Conservation (phyloP, 129 eudicot genomes). For the Lactuca sativa region DNA sequence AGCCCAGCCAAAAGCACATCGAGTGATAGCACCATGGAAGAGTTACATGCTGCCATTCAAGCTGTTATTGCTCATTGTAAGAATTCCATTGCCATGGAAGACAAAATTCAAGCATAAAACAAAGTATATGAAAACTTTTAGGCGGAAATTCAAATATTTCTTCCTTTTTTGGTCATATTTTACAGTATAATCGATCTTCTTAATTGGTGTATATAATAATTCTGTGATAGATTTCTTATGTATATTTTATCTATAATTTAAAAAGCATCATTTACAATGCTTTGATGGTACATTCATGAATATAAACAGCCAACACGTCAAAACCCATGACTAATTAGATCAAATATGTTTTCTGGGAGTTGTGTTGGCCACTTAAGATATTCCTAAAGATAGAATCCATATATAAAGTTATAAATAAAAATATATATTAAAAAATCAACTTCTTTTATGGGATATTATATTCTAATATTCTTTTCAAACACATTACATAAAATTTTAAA, state of each 20-base stretch:
- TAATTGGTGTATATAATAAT: constrained; percentile 26
- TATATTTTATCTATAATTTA: constrained; percentile 17
- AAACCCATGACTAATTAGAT: neutral
- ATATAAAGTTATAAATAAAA: neutral
- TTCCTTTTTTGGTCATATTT: constrained; percentile 21
- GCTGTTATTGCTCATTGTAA: constrained; percentile 98
- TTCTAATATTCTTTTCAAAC: constrained; percentile 15
- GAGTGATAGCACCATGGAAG: constrained; percentile 92
- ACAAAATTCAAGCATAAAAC: constrained; percentile 37
- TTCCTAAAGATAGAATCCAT: constrained; percentile 35
- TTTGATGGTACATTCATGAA: constrained; percentile 22
- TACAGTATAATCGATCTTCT: constrained; percentile 26
- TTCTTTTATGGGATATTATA: constrained; percentile 14
- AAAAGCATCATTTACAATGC: constrained; percentile 11
- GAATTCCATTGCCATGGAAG: constrained; percentile 67
- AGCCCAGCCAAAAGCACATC: constrained; percentile 36
- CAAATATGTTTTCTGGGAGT: constrained; percentile 21
- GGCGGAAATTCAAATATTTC: constrained; percentile 15
- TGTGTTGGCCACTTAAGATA: constrained; percentile 41
- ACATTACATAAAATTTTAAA: constrained; percentile 15
- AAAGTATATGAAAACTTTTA: neutral
- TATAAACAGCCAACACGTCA: constrained; percentile 13
- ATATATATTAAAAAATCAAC: neutral
- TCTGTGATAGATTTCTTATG: constrained; percentile 21
- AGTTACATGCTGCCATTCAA: constrained; percentile 88